Conservation (phyloP, 108 stramenopile species). For the Pseudonitzschia multiseries region DNA sequence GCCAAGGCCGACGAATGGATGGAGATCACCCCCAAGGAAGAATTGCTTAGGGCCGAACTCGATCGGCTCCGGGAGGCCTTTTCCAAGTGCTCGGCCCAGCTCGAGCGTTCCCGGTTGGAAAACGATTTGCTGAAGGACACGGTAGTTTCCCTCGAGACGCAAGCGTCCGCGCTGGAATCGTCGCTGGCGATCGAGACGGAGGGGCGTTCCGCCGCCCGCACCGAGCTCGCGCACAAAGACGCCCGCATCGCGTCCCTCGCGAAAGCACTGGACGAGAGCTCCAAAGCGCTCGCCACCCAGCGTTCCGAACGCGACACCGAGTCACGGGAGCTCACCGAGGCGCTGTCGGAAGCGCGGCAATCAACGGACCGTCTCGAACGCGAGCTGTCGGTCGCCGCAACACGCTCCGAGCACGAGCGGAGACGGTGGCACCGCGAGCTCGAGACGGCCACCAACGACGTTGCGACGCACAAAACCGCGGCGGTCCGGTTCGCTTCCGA, state of each 20-base stretch:
- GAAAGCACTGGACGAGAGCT: not conserved
- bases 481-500: not conserved
- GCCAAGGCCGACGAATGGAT: conserved; percentile 25
- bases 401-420: too few relatives aligned
- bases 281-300: not conserved
- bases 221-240: not conserved
- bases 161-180: not conserved
- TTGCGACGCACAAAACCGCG: not conserved
- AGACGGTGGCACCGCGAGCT: too few relatives aligned
- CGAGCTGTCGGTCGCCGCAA: too few relatives aligned
- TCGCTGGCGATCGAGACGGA: not conserved
- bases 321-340: too few relatives aligned
- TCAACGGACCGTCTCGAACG: too few relatives aligned
- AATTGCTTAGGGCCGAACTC: conserved; percentile 6
- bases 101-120: conserved; percentile 7
- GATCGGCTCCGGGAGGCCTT: conserved; percentile 9
- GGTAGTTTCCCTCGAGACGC: not conserved
- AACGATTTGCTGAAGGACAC: conserved; percentile 3
- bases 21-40: conserved; percentile 16
- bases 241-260: not conserved
- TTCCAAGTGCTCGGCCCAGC: conserved; percentile 4
- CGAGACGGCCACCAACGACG: too few relatives aligned
- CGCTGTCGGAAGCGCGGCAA: too few relatives aligned
- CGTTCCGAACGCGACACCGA: not conserved
- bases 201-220: too few relatives aligned